Evolutionary conservation across 805 yeast species (phyloP), one percentile per base, ranked within the genome.

Genomic region (Schwanniomyces sp.): DNA sequence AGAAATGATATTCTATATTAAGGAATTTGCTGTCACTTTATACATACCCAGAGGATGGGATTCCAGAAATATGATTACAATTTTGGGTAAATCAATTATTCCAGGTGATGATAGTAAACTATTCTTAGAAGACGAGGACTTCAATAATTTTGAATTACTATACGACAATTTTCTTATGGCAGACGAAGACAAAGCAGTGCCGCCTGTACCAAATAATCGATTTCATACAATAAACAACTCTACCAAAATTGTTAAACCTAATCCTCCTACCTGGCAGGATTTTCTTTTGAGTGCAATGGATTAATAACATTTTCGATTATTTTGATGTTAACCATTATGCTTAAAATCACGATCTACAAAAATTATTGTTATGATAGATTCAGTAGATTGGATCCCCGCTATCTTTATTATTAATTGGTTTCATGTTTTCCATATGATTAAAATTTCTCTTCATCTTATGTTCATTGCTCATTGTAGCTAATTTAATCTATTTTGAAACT

Each of bases 31-130:
- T 14, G 34, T 25, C 3, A 34, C 42, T 34, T 55, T 72, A 27
- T 51, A 62, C 17, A 69, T 83, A 2, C 84, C 85, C 0, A 47
- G 49, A 6, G 82, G 79, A 0, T 67, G 75, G 66, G 90, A 85
- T 51, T 63, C 83, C 3, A 68, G 76, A 70, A 70, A 70, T 17
- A 76, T 81, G 53, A 82, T 85, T 25, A 55, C 64, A 30, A 55
- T 74, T 37, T 57, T 63, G 18, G 57, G 68, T 16, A 57, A 60
- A 40, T 50, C 73, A 45, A 48, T 44, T 3, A 45, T 63, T 24
- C 52, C 59, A 44, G 44, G 42, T 27, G 51, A 52, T 44, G 30
- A 51, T 43, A 9, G 47, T 30, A 12, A 49, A 44, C 16, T 49
- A 9, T 38, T 61, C 34, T 38, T 48, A 11, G 52, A 52, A 26